Base-by-base conservation (phyloP, 495 filamentous ascomycete genomes). In the Aspergillus wentii region DNA sequence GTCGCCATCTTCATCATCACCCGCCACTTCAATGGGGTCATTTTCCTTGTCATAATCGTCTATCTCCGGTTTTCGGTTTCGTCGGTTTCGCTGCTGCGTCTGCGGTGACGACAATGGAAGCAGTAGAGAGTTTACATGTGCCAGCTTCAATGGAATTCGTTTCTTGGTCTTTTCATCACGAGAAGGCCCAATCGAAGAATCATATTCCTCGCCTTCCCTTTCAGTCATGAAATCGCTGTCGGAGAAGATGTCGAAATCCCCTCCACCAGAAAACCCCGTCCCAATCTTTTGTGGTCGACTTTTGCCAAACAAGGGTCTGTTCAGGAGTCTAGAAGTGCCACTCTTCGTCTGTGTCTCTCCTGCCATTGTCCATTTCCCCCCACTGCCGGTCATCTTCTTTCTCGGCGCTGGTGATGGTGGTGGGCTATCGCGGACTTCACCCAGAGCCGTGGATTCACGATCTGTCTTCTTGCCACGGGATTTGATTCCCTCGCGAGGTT, bases 1-100 rank as follows among this genome's bases (percentile, higher is more conserved):
- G 2, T 32, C 38, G 3, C 34, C 22, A 11, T 35, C 40, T 22
- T 53, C 41, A 20, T 53, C 41, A 34, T 54, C 51, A 10, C 49
- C 50, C 30, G 43, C 48, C 9, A 59, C 44, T 18, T 63, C 64
- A 5, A 51, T 33, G 3, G 59, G 52, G 23, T 68, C 57, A 39
- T 71, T 69, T 30, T 71, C 67, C 43, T 71, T 71, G 35, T 66
- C 64, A 36, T 64, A 64, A 35, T 64, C 61, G 32, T 56, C 54
- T 8, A 43, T 51, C 33, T 59, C 54, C 30, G 52, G 44, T 37
- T 61, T 64, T 17, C 56, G 30, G 10, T 29, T 50, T 15, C 37
- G 45, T 22, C 56, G 46, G 26, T 41, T 46, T 17, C 51, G 53
- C 10, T 13, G 26, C 11, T 29, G 26, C 11, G 4, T 4, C 22